Evolutionary conservation across 169 alveolate species (phyloP), one percentile per base, ranked within the genome.

Genomic region (Eimeria tenella): DNA sequence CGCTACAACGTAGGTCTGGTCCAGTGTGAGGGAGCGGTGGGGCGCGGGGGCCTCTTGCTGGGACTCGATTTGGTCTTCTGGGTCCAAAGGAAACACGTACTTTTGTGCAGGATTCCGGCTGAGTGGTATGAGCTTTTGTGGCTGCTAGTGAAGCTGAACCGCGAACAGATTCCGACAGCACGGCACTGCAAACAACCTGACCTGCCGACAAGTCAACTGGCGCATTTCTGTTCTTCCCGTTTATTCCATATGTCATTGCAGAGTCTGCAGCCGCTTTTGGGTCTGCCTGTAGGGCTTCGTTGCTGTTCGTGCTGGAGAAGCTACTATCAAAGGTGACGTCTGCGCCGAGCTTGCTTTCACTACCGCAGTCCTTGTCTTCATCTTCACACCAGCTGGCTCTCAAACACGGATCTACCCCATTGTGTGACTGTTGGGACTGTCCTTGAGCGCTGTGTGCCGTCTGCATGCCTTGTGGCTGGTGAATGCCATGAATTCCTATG

Each of bases 11-110:
- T 15, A 63, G 23, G n/a, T 21, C 91, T 49, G 63, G 63, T 25
- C 21, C 79, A 53, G 81, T 17, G 6, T 84, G 58, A 3, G 91
- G 91, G 79, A 84, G 71, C 7, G 91, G 91, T 15, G 91, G 81
- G 65, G 49, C 68, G 5, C 70, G 79, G 21, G 91, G 91, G 63
- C 91, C 91, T 63, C 91, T 60, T 8, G 91, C 91, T 15, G 91
- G 91, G 23, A n/a, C 63, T 25, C 31, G 25, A 49, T 84, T 84
- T 5, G 91, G 91, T 49, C 91, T 58, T 42, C 81, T 84, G 15
- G 91, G 79, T 23, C 79, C 91, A 63, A 84, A 84, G 79, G 91
- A 84, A 60, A 84, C 91, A 17, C 71, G 58, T 53, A 84, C 31
- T 49, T 10, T 84, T 13, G 81, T 84, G 91, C 62, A 60, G 5